Conservation (phyloP, 2,329 filamentous ascomycete species). For the Chalaropsis thielavioides region DNA sequence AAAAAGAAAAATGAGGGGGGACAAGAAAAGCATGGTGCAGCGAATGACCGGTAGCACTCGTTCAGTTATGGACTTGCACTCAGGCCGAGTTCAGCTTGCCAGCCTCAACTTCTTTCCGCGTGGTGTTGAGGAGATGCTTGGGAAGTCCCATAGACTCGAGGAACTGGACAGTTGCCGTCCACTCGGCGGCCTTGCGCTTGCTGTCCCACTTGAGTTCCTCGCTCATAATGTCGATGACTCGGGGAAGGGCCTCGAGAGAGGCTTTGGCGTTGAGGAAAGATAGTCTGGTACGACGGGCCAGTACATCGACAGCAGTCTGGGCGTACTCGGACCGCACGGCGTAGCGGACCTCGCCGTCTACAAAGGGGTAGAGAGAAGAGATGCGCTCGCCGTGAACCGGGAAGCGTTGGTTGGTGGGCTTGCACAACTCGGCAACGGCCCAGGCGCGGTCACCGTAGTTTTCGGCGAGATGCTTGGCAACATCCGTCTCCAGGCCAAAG, state of each 20-base stretch:
- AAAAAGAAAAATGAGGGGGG: neutral
- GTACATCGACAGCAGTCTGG: constrained; percentile 75
- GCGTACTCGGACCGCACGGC: constrained; percentile 82
- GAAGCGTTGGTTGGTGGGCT: constrained; percentile 63
- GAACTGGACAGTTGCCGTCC: constrained; percentile 54
- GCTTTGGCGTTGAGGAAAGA: constrained; percentile 89
- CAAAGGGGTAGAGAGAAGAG: constrained; percentile 68
- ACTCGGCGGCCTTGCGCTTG: constrained; percentile 61
- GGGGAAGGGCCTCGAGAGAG: constrained; percentile 69
- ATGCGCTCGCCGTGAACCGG: constrained; percentile 72
- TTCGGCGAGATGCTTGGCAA: constrained; percentile 74
- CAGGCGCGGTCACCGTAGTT: constrained; percentile 88
- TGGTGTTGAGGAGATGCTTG: constrained; percentile 41
- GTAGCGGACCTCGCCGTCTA: constrained; percentile 84
- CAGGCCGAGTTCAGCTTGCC: constrained; percentile 42
- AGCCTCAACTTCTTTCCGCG: constrained; percentile 45
- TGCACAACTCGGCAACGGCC: constrained; percentile 71
- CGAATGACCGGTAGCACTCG: neutral
- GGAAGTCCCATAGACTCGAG: constrained; percentile 53
- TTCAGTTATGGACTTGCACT: neutral
- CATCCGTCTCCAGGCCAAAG: constrained; percentile 80
- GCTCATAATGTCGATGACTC: constrained; percentile 77
- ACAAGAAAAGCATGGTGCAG: neutral
- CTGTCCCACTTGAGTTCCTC: constrained; percentile 68
- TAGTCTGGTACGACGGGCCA: constrained; percentile 69